phyloP scores from a whole-genome alignment of 768 basidiomycete species.

The Clitopilus passeckerianus region DNA sequence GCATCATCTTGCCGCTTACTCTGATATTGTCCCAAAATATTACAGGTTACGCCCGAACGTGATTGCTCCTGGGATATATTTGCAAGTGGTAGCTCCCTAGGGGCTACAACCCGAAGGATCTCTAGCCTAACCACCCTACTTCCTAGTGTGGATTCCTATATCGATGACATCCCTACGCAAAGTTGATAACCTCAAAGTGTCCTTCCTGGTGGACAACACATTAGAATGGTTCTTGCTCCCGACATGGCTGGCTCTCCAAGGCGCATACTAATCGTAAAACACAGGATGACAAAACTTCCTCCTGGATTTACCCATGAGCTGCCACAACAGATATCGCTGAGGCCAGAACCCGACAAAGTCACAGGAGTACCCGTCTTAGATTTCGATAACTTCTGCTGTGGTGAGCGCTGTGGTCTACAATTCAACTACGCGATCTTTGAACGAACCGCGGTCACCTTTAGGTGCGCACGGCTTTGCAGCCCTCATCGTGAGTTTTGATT shows the following conservation, averaged over 20 bases:
- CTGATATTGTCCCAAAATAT: too few species aligned
- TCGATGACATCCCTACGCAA: slow-evolving; percentile 14
- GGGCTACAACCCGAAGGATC: too few species aligned
- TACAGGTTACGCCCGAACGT: too few species aligned
- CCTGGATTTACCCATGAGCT: slow-evolving; percentile 75
- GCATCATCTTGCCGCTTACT: too few species aligned
- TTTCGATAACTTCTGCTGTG: slow-evolving; percentile 67
- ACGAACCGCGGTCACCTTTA: slow-evolving; percentile 14
- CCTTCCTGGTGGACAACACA: slow-evolving; percentile 71
- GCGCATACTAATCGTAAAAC: neutral
- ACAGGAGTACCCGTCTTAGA: slow-evolving; percentile 62
- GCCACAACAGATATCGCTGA: slow-evolving; percentile 51
- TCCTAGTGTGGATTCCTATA: too few species aligned
- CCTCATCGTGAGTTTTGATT: slow-evolving; percentile 50
- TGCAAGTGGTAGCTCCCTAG: neutral
- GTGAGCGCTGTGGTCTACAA: slow-evolving; percentile 9
- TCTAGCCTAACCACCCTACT: too few species aligned
- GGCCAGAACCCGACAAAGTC: slow-evolving; percentile 33
- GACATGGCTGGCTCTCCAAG: neutral
- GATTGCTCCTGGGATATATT: neutral
- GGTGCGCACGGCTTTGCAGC: slow-evolving; percentile 86
- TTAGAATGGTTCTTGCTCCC: slow-evolving; percentile 63
- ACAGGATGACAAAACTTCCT: slow-evolving; percentile 76
- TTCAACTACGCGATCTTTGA: neutral
- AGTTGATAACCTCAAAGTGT: slow-evolving; percentile 41